Evolutionary conservation across 768 basidiomycete species (phyloP), one percentile per base, ranked within the genome.

Genomic region (Kwoniella heveanensis): DNA sequence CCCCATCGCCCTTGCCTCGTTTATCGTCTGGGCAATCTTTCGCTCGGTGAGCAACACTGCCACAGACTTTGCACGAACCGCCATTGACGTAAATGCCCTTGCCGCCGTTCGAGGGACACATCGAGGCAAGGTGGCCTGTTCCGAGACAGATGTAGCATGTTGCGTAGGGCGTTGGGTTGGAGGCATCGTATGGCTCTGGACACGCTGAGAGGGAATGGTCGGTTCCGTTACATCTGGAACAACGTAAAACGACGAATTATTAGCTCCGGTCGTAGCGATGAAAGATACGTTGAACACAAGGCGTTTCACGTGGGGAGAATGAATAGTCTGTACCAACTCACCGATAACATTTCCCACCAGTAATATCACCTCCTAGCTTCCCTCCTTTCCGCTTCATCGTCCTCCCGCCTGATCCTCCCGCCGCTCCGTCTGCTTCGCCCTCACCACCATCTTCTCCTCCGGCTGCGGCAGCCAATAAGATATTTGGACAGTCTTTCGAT

Each of bases 31-130:
- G 83, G 76, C 94, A 97, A 77, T 95, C 86, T 73, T 86, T 90
- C 0, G 91, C 92, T 7, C 94, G 84, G 81, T 96, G 94, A 2
- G 86, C 85, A 5, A 87, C 92, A 60, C 90, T 86, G 8, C 88
- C 87, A 73, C 94, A 97, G 9, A 96, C 83, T 73, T 92, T 94
- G 74, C 94, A 97, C 62, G 83, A 85, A 2, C 94, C 94, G 25
- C 92, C 92, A 64, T 95, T 89, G 0, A 92, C 91, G 70, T 96
- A 96, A 25, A 95, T 83, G 0, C 93, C 92, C 69, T 86, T 89
- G 0, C 83, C 84, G 66, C 85, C 84, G 74, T 96, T 96, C 70
- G 88, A 80, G 0, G 90, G 89, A 79, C 94, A 97, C 15, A 85
- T 80, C 1, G 90, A 88, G 1, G 91, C 90, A 1, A 97, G 84